Base-by-base conservation (phyloP, 2,329 filamentous ascomycete species). In the Falciphora oryzae region DNA sequence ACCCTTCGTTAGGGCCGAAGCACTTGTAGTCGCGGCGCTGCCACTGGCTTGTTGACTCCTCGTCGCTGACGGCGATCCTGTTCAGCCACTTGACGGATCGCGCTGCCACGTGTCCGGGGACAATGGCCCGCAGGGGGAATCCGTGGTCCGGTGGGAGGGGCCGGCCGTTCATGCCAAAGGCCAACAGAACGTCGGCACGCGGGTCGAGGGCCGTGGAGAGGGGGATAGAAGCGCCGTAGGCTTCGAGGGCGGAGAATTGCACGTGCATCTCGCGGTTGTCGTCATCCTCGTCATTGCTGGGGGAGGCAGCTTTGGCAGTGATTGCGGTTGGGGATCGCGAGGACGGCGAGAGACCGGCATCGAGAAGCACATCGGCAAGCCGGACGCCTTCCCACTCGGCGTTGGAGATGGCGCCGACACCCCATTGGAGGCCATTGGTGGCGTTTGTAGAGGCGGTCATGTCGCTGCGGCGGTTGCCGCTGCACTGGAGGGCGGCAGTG, bases 1-100 rank as follows among this genome's bases (percentile, higher is more conserved):
- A 77, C 16, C 78, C 76, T 72, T 87, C 80, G 70, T 88, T 88
- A 4, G 87, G 87, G 0, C 87, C 85, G 66, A 90, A 89, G 70
- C 83, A 85, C 72, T 90, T 90, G 75, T 90, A 90, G 71, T 90
- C 88, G 25, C 83, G 80, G 28, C 84, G 80, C 71, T 90, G 86
- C 86, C 87, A 89, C 70, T 88, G 83, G 58, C 82, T 87, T 4
- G 80, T 75, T 68, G 85, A 88, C 73, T 91, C 88, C 67, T 90
- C 88, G 65, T 87, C 85, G 56, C 85, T 84, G 1, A 90, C 78
- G 0, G 84, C 81, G 64, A 91, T 86, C 59, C 83, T 83, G 66
- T 81, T 85, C 2, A 91, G 76, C 88, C 88, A 91, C 71, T 91
- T 91, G 68, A 89, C 87, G 7, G 84, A 87, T 1, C 88, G 80